Percentiles rank a stretch among this genome's conserved stretches.
Conservation (phyloP, 495 filamentous ascomycete genomes). For the Podospora conica region DNA sequence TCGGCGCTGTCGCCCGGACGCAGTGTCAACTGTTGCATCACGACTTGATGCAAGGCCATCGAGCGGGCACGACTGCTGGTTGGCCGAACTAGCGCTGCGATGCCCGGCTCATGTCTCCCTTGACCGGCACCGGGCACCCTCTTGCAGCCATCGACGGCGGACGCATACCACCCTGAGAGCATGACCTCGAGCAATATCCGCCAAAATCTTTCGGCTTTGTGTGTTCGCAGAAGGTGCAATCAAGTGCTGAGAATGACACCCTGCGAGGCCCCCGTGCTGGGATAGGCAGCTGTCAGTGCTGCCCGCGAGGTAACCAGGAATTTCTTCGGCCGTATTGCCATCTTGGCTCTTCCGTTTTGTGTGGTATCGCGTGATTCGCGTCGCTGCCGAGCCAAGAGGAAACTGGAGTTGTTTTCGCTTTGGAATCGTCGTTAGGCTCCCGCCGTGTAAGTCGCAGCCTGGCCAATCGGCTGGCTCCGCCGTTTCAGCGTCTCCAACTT, state of each 20-base stretch:
- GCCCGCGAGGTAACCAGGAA: background rate
- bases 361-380: background rate
- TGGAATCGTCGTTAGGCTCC: background rate
- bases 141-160: background rate
- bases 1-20: background rate
- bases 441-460: background rate
- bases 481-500: background rate
- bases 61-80: background rate
- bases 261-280: background rate
- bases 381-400: background rate
- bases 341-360: background rate
- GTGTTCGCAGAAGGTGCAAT: background rate
- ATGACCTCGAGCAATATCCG: background rate
- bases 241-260: background rate
- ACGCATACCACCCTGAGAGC: too few relatives aligned
- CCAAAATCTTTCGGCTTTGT: background rate
- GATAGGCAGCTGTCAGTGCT: background rate
- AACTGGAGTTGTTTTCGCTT: background rate
- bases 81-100: background rate
- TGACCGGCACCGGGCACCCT: background rate
- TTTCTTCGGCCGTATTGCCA: background rate
- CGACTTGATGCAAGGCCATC: background rate
- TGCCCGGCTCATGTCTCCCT: background rate
- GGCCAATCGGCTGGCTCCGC: background rate
- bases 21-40: background rate